phyloP scores from a whole-genome alignment of 768 basidiomycete species.

The Clitopilus passeckerianus region DNA sequence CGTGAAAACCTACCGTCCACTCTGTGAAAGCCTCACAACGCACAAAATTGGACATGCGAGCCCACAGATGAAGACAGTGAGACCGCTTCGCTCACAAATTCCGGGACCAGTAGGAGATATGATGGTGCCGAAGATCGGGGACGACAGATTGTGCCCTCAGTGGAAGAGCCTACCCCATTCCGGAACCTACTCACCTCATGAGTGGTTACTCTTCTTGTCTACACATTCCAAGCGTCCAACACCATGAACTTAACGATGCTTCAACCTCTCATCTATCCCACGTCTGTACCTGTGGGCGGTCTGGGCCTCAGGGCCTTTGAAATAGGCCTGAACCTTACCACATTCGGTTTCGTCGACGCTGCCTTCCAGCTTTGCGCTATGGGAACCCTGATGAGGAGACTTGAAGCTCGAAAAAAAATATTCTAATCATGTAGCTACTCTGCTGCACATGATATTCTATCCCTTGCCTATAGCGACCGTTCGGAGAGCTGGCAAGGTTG shows the following conservation, averaged over 20 bases:
- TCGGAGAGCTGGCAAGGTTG: constrained; percentile 25
- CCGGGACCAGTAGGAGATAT: neutral
- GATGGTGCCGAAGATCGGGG: neutral
- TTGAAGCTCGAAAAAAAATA: constrained; percentile 44
- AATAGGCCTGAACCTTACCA: constrained; percentile 53
- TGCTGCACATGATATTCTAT: constrained; percentile 22
- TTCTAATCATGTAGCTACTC: constrained; percentile 20
- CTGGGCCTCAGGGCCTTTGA: constrained; percentile 50
- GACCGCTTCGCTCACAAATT: neutral
- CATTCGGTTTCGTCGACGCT: constrained; percentile 50
- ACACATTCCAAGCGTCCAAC: constrained; percentile 44
- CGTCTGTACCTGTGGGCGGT: constrained; percentile 56
- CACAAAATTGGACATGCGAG: too few species aligned
- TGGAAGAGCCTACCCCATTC: constrained; percentile 26
- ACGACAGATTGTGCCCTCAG: neutral
- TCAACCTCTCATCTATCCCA: constrained; percentile 62
- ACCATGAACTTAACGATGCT: constrained; percentile 57
- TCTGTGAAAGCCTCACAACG: neutral
- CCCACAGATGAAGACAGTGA: neutral
- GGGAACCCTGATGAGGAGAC: constrained; percentile 37
- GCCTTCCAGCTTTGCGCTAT: constrained; percentile 51
- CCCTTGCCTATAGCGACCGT: constrained; percentile 30
- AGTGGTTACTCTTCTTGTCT: constrained; percentile 51
- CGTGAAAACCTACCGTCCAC: constrained; percentile 30
- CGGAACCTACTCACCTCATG: constrained; percentile 35